Base-by-base conservation (phyloP, 164 flowering plant genomes). In the Umbilicus rupestris region DNA sequence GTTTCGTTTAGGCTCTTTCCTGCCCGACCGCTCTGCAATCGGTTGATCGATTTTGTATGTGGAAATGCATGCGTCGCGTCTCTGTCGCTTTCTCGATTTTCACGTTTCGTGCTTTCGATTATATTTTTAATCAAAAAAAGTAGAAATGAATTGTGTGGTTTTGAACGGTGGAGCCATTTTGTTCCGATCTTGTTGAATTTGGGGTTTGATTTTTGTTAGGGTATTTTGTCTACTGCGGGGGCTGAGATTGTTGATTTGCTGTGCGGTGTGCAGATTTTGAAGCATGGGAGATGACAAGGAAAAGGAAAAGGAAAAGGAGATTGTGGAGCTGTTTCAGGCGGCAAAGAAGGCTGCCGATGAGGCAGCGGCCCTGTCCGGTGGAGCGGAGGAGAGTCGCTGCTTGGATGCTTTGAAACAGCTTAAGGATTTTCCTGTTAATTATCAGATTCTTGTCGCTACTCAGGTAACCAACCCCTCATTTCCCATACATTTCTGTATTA, bases 351-450 rank as follows among this genome's bases (percentile, higher is more conserved):
- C 69, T 6, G 63, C 63, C 1, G 69, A 67, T 14, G 69, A 22
- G 3, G 69, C 69, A 0, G 63, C 69, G 20, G 42, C 52, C 31
- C 24, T 45, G 22, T 11, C 47, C 4, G 62, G 63, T 37, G 39
- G 49, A 22, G 63, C 69, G 12, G 69, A 67, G 20, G 69, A 28
- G 44, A 8, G 31, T 22, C 69, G 69, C 12, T 66, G 69, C 24
- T 22, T 67, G 26, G 69, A 67, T 67, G 69, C 69, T 15, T 37
- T 67, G 28, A 67, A 52, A 20, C 63, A 37, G 69, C 69, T 67
- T 10, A 67, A 33, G 62, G 59, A 52, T 52, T 67, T 67, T 22
- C 69, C 63, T 14, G 63, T 67, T 12, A 67, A 37, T 7, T 55
- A 39, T 17, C 37, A 67, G 42, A 46, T 46, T 55, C 49, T 67